Percentiles rank a stretch among this genome's conserved stretches.
phyloP scores from a whole-genome alignment of 1,139 yeast species.

The Candida sp. region DNA sequence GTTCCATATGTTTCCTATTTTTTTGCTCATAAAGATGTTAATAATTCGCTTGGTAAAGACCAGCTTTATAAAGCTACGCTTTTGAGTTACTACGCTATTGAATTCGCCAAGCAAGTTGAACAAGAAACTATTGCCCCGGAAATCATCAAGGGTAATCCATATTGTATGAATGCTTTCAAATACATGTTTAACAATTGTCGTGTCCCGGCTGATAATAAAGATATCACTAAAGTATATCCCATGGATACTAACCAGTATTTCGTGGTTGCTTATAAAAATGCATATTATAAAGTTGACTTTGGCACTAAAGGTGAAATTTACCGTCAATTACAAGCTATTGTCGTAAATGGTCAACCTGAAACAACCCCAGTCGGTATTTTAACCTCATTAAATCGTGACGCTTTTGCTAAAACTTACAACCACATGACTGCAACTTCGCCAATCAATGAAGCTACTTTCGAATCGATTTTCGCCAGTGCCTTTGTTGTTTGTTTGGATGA shows the following conservation, averaged over 20 bases:
- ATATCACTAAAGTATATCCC: conserved; percentile 50
- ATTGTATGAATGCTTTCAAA: conserved; percentile 91
- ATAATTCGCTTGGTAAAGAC: conserved; percentile 55
- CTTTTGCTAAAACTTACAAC: conserved; percentile 64
- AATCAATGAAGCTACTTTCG: conserved; percentile 55
- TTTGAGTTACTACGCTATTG: conserved; percentile 52
- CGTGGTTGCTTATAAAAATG: conserved; percentile 70
- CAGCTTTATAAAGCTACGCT: conserved; percentile 75
- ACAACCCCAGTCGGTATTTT: conserved; percentile 43
- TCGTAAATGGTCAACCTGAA: conserved; percentile 29
- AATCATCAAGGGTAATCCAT: conserved; percentile 74
- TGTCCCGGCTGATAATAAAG: conserved; percentile 62
- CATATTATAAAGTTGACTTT: conserved; percentile 70
- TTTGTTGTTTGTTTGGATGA: conserved; percentile 81
- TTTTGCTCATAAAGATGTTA: conserved; percentile 72
- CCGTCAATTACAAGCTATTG: conserved; percentile 57
- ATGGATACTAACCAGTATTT: conserved; percentile 64
- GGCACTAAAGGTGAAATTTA: conserved; percentile 66
- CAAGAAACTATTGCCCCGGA: conserved; percentile 72
- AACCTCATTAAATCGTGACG: conserved; percentile 85
- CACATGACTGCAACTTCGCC: conserved; percentile 52
- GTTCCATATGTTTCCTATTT: conserved; percentile 93
- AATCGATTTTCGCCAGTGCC: conserved; percentile 72
- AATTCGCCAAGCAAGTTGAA: conserved; percentile 55
- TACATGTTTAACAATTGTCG: conserved; percentile 91